These are phyloP conservation scores for Hibiscus syriacus DNA, from an alignment of 345 rosid genomes.

Conservation along the genomic window DNA sequence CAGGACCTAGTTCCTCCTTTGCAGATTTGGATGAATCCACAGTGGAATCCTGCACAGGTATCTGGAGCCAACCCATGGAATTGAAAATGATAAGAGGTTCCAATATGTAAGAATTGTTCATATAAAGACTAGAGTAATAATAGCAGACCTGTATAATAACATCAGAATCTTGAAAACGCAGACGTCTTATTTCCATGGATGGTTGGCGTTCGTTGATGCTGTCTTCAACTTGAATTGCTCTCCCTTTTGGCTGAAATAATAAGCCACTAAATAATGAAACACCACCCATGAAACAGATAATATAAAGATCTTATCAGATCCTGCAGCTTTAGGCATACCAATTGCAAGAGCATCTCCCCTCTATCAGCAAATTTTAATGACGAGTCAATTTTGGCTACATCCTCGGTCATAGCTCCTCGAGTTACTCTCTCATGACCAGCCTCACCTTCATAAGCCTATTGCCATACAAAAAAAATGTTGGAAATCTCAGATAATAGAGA, in stretches of 20 bases:
- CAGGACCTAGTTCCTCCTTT: conserved; percentile 22
- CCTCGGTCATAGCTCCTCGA: conserved; percentile 13
- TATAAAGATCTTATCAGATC: background rate
- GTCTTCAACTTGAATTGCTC: conserved; percentile 52
- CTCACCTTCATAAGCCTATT: conserved; percentile 21
- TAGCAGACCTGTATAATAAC: conserved; percentile 58
- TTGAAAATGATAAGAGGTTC: conserved; percentile 12
- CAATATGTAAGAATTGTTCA: conserved; percentile 8
- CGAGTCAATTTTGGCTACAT: conserved; percentile 7
- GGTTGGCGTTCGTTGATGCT: conserved; percentile 46
- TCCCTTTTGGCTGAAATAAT: conserved; percentile 41
- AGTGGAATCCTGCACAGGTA: conserved; percentile 40
- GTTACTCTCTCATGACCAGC: conserved; percentile 9
- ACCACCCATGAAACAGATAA: background rate
- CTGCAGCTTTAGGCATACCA: conserved; percentile 18
- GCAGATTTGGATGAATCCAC: conserved; percentile 25
- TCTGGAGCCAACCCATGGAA: conserved; percentile 28
- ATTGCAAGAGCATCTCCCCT: conserved; percentile 13
- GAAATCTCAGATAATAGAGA: background rate
- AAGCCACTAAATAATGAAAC: background rate
- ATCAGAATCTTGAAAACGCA: conserved; percentile 41
- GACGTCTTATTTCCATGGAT: conserved; percentile 34
- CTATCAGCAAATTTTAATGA: conserved; percentile 15
- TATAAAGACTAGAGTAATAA: background rate
- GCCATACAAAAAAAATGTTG: background rate